Evolutionary conservation across 192 early-diverging fungal genomes (phyloP), one percentile per base, ranked within the genome.

Genomic region (Linnemannia zychae): DNA sequence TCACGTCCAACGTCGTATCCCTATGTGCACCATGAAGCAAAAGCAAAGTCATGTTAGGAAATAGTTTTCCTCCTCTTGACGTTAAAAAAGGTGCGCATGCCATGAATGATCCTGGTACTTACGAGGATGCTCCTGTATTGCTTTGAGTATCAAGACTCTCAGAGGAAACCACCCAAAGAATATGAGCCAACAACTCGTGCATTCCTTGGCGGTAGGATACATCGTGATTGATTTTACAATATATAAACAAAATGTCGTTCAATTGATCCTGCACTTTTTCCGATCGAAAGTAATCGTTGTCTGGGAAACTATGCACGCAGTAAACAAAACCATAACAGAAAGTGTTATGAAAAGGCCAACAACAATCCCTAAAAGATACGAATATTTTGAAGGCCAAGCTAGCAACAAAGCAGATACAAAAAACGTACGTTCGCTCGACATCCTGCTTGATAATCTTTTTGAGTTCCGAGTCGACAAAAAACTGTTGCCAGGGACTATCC

Each of bases 151-250:
- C 90, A 20, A 92, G 37, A 73, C 90, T 88, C 72, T 99, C 98
- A 9, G 81, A 60, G 33, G 97, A 91, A 28, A 99, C 92, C 0
- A 95, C 93, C 87, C 93, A 87, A 22, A 96, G 92, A 24, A 98
- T 88, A 28, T 96, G 95, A 0, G 96, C 98, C 18, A 97, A 83
- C 34, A 99, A 77, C 85, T 99, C 98, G 80, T 99, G 98, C 98
- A 99, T 99, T 37, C 98, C 98, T 84, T 99, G 98, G 50, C 98
- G 92, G 88, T 99, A 99, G 22, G 95, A 94, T n/a, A 98, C 91
- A 40, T 93, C 93, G 18, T 91, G 89, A 78, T 99, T 94, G 82
- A 97, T 90, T 80, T 97, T 97, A 87, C 95, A 95, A 82, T 96
- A 98, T 38, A 98, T 94, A 76, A 99, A 97, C 36, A 99, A 86